Percentiles rank a stretch among this genome's conserved stretches.
Conservation (phyloP, 2,329 filamentous ascomycete genomes). For the Aspergillus ustus region DNA sequence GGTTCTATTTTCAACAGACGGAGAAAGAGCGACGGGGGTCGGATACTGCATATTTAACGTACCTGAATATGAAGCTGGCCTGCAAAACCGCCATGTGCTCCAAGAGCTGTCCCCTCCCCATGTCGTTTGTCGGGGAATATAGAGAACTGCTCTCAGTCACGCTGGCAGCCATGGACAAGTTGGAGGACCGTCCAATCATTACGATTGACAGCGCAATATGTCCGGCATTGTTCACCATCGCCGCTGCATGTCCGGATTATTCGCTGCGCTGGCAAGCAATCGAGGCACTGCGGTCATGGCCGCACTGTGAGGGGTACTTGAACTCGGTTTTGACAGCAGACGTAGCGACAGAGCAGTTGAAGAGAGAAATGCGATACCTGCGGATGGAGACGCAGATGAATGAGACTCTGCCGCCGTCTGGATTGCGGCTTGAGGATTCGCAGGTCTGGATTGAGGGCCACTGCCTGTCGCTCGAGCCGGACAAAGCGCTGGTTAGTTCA, state of each 20-base stretch:
- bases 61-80: not conserved
- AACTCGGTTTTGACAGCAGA: conserved; percentile 35
- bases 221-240: conserved; percentile 38
- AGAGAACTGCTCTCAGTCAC: conserved; percentile 2
- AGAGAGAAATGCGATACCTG: conserved; percentile 23
- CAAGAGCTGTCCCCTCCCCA: not conserved
- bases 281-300: conserved; percentile 29
- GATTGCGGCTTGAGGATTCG: not conserved
- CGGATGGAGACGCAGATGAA: not conserved
- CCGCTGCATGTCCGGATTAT: conserved; percentile 35
- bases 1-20: not conserved
- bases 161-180: conserved; percentile 8
- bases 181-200: conserved; percentile 21
- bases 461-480: not conserved
- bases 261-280: conserved; percentile 34
- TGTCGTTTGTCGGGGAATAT: not conserved
- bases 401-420: not conserved
- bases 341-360: conserved; percentile 31
- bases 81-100: not conserved
- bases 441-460: not conserved
- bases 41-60: not conserved
- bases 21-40: not conserved
- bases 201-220: conserved; percentile 37
- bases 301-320: conserved; percentile 42
- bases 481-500: not conserved